These are phyloP conservation scores for Penicillium nucicola DNA, from an alignment of 495 filamentous ascomycete genomes.

Conservation along the genomic window DNA sequence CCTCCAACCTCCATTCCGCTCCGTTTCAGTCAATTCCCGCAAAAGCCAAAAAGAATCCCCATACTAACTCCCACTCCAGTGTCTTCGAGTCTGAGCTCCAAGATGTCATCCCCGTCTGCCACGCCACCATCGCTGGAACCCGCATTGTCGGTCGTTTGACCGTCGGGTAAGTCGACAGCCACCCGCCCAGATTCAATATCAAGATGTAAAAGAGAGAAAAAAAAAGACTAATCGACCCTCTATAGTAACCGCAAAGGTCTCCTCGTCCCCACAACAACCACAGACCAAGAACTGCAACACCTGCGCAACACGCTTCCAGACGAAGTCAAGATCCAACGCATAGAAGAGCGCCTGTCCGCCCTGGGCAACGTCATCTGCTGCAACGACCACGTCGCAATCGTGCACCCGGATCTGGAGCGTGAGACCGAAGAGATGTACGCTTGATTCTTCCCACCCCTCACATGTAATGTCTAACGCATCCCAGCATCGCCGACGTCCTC, in stretches of 20 bases:
- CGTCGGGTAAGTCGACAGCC: conserved; percentile 65
- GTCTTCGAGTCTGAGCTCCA: conserved; percentile 96
- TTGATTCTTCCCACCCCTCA: too few species aligned
- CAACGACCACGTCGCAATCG: conserved; percentile 94
- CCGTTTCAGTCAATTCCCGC: neutral
- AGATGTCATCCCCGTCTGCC: conserved; percentile 96
- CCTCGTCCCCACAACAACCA: conserved; percentile 91
- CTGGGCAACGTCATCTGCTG: conserved; percentile 94
- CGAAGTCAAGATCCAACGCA: conserved; percentile 83
- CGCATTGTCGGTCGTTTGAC: conserved; percentile 93
- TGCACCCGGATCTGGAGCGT: conserved; percentile 95
- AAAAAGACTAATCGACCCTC: conserved; percentile 5
- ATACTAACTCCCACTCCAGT: conserved; percentile 23
- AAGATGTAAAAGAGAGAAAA: neutral
- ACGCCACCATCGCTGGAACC: conserved; percentile 95
- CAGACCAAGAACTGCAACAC: conserved; percentile 97
- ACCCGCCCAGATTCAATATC: too few species aligned
- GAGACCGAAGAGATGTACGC: conserved; percentile 83
- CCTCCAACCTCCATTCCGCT: neutral
- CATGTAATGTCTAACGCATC: neutral
- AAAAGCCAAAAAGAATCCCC: neutral
- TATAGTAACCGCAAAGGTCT: conserved; percentile 90
- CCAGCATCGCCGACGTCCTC: conserved; percentile 82
- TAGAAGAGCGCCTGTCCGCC: conserved; percentile 94
- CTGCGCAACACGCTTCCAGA: conserved; percentile 92